Conservation (phyloP, 78 protist genomes). For the Dictyostelium firmibasis region DNA sequence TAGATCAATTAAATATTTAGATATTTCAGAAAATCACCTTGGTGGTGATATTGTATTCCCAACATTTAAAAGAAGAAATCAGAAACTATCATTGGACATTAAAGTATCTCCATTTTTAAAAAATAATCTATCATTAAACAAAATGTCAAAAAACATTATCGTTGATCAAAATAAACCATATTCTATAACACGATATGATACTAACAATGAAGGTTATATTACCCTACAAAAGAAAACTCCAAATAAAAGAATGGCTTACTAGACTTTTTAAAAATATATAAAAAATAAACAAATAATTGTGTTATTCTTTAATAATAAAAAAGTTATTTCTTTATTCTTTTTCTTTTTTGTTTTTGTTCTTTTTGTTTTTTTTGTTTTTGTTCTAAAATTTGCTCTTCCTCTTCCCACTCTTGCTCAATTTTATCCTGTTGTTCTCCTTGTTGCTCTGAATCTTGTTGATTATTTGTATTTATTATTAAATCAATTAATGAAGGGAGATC, state of each 20-base stretch:
- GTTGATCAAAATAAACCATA: not conserved
- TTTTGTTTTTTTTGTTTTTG: not conserved
- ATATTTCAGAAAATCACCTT: not conserved
- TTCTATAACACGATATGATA: not conserved
- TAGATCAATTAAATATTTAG: not conserved
- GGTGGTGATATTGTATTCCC: not conserved
- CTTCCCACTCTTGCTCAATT: too few species aligned
- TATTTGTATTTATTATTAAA: not conserved
- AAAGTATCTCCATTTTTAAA: not conserved
- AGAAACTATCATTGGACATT: not conserved
- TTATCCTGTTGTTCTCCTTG: not conserved
- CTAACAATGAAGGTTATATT: not conserved
- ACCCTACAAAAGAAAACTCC: not conserved
- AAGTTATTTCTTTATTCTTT: not conserved
- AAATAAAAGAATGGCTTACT: not conserved
- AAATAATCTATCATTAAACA: not conserved
- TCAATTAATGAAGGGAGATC: not conserved
- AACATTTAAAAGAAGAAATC: not conserved
- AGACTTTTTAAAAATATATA: not conserved
- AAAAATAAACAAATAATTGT: too few species aligned
- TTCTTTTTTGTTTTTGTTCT: not conserved
- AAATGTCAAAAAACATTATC: not conserved
- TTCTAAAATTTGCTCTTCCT: not conserved
- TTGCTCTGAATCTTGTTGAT: not conserved
- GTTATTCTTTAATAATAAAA: too few species aligned